Evolutionary conservation across 768 basidiomycete species (phyloP), one percentile per base, ranked within the genome.

Genomic region (Hydnum rufescens): DNA sequence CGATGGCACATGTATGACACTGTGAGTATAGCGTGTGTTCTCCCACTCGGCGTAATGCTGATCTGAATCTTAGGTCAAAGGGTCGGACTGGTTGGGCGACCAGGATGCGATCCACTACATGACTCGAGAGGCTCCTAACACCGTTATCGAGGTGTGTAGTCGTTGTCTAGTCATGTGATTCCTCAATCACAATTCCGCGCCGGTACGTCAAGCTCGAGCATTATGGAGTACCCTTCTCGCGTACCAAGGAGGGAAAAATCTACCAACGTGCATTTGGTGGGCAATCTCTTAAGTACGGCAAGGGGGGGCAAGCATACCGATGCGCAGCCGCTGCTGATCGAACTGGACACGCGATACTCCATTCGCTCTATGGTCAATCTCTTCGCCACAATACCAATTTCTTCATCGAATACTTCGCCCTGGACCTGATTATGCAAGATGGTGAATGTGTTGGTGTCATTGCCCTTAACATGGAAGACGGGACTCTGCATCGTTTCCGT

Each of bases 81-180:
- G 95, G 57, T 95, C 90, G 51, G 95, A 99, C 69, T 99, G 95
- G 95, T 80, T 97, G 34, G 95, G 95, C 66, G 95, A 99, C 71
- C 90, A 92, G 68, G 95, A 99, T 62, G 95, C 95, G 48, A 97
- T 99, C 60, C 95, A 97, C 63, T 99, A 97, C 71, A 99, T 99
- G 95, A 95, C 89, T 66, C 74, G 89, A 32, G 95, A 99, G 67
- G 95, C 95, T 39, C 93, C 92, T 51, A 73, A 79, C 64, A 82
- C 85, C 31, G 92, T 96, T 57, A 78, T 92, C 49, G 92, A 96
- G 75, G 90, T 83, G 52, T 31, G 69, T 54, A 23, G 23, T 6
- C 30, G 6, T 8, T 19, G 32, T 25, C 3, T 5, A n/a, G 23
- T 51, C 16, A n/a, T 32, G 3, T 28, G 44, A 3, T 32, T 22